A percentile compares a stretch with the other conserved stretches of the same genome.
Conservation (phyloP, 495 filamentous ascomycete species). For the Aeminium ludgeri region DNA sequence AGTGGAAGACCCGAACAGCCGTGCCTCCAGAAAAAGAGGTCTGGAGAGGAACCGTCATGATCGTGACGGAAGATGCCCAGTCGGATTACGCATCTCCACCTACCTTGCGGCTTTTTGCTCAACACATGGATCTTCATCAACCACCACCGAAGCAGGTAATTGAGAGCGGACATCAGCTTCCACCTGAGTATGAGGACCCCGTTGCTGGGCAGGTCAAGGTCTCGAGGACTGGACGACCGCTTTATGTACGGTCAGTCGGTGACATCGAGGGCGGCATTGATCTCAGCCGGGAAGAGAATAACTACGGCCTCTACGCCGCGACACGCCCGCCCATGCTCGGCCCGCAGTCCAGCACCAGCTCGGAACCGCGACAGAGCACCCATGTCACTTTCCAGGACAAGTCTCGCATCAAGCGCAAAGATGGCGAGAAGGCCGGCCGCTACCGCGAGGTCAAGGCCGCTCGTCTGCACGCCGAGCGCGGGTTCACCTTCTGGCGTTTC, state of each 20-base stretch:
- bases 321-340: conserved; percentile 9
- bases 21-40: conserved; percentile 43
- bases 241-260: conserved; percentile 76
- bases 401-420: conserved; percentile 21
- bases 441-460: conserved; percentile 66
- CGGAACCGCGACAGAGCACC: conserved; percentile 3
- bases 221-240: conserved; percentile 56
- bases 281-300: conserved; percentile 57
- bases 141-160: conserved; percentile 54
- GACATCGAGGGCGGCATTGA: conserved; percentile 56
- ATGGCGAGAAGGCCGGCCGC: conserved; percentile 60
- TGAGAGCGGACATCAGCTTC: conserved; percentile 41
- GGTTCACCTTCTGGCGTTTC: conserved; percentile 93
- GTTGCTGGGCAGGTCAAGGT: conserved; percentile 75
- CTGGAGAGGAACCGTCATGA: conserved; percentile 88
- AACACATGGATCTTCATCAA: conserved; percentile 68
- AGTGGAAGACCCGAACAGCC: not conserved
- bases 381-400: conserved; percentile 16
- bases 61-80: conserved; percentile 67
- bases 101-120: conserved; percentile 62
- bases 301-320: conserved; percentile 53
- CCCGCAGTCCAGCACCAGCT: not conserved
- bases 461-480: conserved; percentile 67
- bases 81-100: conserved; percentile 70
- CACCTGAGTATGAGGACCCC: conserved; percentile 74